These are phyloP conservation scores for Oryza glaberrima DNA, from an alignment of 176 grass and related monocot genomes.

Conservation along the genomic window DNA sequence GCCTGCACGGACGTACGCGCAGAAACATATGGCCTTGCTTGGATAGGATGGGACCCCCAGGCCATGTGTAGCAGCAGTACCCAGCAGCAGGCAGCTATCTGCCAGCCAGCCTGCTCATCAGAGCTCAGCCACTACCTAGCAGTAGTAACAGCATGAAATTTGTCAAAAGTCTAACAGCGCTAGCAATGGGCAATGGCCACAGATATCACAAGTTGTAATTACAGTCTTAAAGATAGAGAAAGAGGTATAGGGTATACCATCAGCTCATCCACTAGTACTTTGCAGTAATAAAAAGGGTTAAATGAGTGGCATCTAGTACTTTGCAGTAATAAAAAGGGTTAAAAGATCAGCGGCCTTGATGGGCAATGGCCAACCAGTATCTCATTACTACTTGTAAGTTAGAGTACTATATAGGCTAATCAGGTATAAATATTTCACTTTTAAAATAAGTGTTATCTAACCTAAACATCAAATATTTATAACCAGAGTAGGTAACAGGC, in stretches of 20 bases:
- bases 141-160: neutral
- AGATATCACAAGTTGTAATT: too few species aligned
- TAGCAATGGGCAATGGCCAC: neutral
- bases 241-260: too few species aligned
- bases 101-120: neutral
- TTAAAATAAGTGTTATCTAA: too few species aligned
- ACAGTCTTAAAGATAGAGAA: too few species aligned
- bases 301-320: too few species aligned
- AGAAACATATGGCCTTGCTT: neutral
- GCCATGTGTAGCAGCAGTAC: neutral
- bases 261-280: too few species aligned
- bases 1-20: conserved; percentile 1
- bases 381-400: neutral
- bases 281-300: too few species aligned
- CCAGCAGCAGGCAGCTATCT: neutral
- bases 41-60: neutral
- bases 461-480: too few species aligned
- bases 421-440: too few species aligned
- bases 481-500: neutral
- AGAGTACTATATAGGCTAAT: too few species aligned
- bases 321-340: too few species aligned
- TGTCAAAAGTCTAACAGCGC: neutral
- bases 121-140: neutral
- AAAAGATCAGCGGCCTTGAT: too few species aligned
- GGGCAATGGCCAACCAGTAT: neutral